Conservation (phyloP, 2,329 filamentous ascomycete species). For the Neurospora crassa region DNA sequence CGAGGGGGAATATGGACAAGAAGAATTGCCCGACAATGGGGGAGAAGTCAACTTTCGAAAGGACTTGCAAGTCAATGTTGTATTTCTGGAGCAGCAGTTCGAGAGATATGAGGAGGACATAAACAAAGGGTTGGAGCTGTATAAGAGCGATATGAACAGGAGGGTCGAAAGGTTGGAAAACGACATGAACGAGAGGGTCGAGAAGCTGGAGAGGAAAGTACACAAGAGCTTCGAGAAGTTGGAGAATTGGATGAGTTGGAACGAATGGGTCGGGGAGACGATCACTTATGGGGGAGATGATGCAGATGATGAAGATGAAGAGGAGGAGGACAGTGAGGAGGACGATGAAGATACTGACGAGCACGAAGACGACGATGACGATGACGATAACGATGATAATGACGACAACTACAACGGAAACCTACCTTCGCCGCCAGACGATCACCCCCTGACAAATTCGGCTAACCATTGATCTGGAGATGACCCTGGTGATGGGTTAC, state of each 20-base stretch:
- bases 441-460: background rate
- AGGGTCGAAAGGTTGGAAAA: background rate
- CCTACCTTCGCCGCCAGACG: background rate
- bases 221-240: background rate
- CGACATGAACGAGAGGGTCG: background rate
- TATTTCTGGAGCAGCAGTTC: background rate
- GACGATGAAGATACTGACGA: background rate
- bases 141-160: background rate
- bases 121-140: background rate
- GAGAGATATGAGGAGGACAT: background rate
- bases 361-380: background rate
- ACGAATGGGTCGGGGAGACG: too few species aligned
- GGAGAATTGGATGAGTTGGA: background rate
- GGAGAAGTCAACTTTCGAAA: background rate
- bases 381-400: background rate
- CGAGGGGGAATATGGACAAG: background rate
- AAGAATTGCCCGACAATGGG: background rate
- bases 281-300: background rate
- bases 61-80: background rate
- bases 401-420: background rate
- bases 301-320: background rate
- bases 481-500: background rate
- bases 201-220: too few species aligned
- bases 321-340: background rate
- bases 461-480: background rate